phyloP scores from a whole-genome alignment of 1,284 basidiomycete genomes.

The Pterula multifida region DNA sequence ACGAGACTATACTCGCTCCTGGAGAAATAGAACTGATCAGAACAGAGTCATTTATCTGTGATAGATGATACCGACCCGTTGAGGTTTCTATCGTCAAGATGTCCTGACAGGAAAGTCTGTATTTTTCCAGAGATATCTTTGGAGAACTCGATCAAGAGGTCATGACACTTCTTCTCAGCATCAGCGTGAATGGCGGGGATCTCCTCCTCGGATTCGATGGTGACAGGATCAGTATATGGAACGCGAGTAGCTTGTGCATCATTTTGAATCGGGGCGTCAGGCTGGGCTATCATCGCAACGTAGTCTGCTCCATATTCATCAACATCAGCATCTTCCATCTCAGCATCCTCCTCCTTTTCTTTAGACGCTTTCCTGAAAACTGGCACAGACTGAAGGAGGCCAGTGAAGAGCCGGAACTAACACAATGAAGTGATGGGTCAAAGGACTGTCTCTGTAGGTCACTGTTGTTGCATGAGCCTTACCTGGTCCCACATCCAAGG shows the following conservation, averaged over 20 bases:
- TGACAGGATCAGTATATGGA: neutral
- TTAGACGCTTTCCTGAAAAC: neutral
- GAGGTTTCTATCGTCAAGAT: neutral
- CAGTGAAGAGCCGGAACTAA: neutral
- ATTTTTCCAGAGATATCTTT: neutral
- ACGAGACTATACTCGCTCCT: neutral
- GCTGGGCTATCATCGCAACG: neutral
- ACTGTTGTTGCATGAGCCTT: too few species aligned
- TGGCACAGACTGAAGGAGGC: neutral
- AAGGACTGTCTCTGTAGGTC: too few species aligned
- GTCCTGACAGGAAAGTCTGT: neutral
- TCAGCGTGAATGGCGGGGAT: neutral
- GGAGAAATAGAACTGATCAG: neutral
- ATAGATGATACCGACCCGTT: neutral
- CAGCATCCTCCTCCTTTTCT: neutral
- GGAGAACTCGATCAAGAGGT: neutral
- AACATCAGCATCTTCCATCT: neutral
- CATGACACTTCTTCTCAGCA: neutral
- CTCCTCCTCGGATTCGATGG: neutral
- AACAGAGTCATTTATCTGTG: neutral
- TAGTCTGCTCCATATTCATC: neutral
- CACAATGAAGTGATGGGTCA: neutral
- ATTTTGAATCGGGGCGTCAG: neutral
- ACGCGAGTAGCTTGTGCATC: neutral
- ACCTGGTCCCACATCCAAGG: neutral